Percentiles rank a stretch among this genome's conserved stretches.
Conservation (phyloP, 2,329 filamentous ascomycete genomes). For the Phyllosticta citriasiana region DNA sequence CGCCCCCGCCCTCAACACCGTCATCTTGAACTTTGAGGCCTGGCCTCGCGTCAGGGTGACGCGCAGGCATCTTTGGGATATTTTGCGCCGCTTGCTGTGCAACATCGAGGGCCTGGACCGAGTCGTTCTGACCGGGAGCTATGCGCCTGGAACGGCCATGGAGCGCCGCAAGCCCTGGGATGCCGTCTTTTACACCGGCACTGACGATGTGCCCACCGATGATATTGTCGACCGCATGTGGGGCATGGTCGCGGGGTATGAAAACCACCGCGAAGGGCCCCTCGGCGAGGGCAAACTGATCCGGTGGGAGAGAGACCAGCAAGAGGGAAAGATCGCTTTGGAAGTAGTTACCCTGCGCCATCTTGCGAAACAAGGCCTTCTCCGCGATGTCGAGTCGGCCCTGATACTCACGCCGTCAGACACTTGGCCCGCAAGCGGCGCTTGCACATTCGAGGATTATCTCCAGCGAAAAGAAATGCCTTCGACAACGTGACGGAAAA, state of each 20-base stretch:
- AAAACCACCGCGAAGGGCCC: slow-evolving; percentile 12
- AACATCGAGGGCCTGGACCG: slow-evolving; percentile 22
- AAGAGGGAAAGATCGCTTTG: slow-evolving; percentile 18
- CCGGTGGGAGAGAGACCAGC: slow-evolving; percentile 19
- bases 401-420: slow-evolving; percentile 12
- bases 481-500: background rate
- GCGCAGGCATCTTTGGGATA: slow-evolving; percentile 22
- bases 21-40: slow-evolving; percentile 25
- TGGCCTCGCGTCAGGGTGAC: slow-evolving; percentile 24
- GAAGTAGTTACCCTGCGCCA: slow-evolving; percentile 21
- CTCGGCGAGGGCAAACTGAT: slow-evolving; percentile 18
- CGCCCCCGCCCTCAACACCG: slow-evolving; percentile 22
- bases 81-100: slow-evolving; percentile 21
- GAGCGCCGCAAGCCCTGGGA: slow-evolving; percentile 25
- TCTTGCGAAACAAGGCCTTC: slow-evolving; percentile 13
- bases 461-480: slow-evolving; percentile 16
- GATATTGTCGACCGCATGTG: slow-evolving; percentile 26
- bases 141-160: slow-evolving; percentile 22
- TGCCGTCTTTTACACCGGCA: slow-evolving; percentile 26
- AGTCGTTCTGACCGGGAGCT: slow-evolving; percentile 22
- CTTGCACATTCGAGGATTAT: slow-evolving; percentile 20
- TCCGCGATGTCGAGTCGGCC: background rate
- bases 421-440: slow-evolving; percentile 24
- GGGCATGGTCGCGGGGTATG: slow-evolving; percentile 15
- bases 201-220: slow-evolving; percentile 24